Conservation (phyloP, 75 land plant genomes). For the Chamaecyparis obtusa region DNA sequence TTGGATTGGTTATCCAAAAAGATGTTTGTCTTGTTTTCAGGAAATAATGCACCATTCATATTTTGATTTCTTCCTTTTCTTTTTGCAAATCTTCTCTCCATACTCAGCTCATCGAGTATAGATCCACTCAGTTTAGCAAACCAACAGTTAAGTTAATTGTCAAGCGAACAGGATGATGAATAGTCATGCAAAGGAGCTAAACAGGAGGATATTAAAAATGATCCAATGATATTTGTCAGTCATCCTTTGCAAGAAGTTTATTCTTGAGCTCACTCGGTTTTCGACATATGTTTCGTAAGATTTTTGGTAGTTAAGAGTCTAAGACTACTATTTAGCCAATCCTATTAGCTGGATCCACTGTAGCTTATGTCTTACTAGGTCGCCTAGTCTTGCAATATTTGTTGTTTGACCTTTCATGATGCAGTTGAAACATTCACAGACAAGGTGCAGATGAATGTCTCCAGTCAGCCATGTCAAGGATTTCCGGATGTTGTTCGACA, state of each 20-base stretch:
- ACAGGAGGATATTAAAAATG: neutral
- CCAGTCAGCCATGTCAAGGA: neutral
- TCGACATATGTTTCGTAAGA: neutral
- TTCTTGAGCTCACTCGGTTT: neutral
- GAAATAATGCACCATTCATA: neutral
- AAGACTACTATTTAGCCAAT: neutral
- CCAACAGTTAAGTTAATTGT: neutral
- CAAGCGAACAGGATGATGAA: neutral
- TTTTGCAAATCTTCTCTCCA: neutral
- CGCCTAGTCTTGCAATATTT: neutral
- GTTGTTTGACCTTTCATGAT: neutral
- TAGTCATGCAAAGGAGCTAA: neutral
- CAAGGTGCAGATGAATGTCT: constrained; percentile 4
- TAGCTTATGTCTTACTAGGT: neutral
- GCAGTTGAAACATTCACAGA: constrained; percentile 2
- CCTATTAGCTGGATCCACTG: neutral
- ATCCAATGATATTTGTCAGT: neutral
- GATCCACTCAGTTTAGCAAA: neutral
- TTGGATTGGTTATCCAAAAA: neutral
- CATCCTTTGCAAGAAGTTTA: neutral
- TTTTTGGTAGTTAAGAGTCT: neutral
- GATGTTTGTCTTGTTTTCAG: neutral
- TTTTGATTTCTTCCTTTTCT: neutral
- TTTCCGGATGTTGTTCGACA: neutral
- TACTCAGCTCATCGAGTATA: neutral